Percentiles rank a stretch among this genome's conserved stretches.
Evolutionary conservation across 1,284 basidiomycete genomes (phyloP).

Genomic region (Golubevia sp.): DNA sequence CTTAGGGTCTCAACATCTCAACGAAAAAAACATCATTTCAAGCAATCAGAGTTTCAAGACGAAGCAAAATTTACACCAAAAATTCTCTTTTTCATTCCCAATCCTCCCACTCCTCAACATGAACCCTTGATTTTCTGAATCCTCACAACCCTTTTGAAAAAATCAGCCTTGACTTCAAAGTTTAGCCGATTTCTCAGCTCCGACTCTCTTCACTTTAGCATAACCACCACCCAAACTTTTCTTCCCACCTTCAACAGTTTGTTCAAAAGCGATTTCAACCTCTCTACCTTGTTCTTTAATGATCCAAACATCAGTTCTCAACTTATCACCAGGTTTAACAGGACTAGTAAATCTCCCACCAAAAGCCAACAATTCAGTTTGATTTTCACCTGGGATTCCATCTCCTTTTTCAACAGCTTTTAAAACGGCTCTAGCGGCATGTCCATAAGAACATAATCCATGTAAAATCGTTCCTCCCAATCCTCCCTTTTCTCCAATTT

Average conservation of each 20-base stretch:
- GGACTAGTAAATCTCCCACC: constrained; percentile 45
- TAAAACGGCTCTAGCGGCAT: constrained; percentile 42
- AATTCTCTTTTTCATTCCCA: no score
- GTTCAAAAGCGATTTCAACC: constrained; percentile 41
- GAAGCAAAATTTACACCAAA: no score
- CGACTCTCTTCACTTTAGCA: constrained; percentile 11
- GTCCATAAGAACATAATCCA: constrained; percentile 47
- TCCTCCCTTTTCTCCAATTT: constrained; percentile 33
- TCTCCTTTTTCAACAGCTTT: constrained; percentile 26
- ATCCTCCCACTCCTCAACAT: no score
- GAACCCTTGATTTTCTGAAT: no score
- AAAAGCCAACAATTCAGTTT: constrained; percentile 25
- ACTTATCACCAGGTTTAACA: constrained; percentile 38
- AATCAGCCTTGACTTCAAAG: no score
- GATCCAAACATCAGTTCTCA: constrained; percentile 45
- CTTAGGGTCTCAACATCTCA: no score
- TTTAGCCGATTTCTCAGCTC: no score
- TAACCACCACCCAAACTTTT: constrained; percentile 43
- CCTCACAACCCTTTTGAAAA: no score
- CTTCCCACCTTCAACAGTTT: constrained; percentile 32
- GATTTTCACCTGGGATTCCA: constrained; percentile 18
- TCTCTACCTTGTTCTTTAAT: constrained; percentile 25
- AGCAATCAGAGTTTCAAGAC: no score
- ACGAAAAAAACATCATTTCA: no score
- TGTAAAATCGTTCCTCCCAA: constrained; percentile 47